phyloP scores from a whole-genome alignment of 345 rosid genomes.

The Linum tenue region DNA sequence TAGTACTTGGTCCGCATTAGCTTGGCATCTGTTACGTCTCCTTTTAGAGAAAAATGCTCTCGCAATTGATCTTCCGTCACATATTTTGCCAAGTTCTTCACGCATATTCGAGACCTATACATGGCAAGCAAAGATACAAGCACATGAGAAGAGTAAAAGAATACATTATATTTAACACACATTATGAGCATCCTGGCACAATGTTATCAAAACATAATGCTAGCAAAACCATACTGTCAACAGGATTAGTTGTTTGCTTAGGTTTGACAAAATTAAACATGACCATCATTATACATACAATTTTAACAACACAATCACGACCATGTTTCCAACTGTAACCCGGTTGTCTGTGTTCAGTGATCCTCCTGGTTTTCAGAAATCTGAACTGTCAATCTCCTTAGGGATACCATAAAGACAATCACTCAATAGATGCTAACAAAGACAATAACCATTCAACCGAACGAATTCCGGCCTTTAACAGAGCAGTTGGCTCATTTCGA shows the following conservation, averaged over 20 bases:
- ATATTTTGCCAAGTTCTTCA: constrained; percentile 67
- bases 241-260: background rate
- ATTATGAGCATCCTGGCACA: background rate
- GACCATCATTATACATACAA: no score
- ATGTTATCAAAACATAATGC: background rate
- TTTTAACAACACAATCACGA: no score
- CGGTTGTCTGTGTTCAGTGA: no score
- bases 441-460: background rate
- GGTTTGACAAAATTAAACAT: background rate
- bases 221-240: background rate
- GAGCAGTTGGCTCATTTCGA: background rate
- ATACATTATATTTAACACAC: background rate
- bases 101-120: constrained; percentile 71
- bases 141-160: background rate
- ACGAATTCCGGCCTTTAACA: background rate
- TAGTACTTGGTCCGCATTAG: constrained; percentile 63
- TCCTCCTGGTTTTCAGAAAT: no score
- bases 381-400: background rate
- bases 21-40: constrained; percentile 74
- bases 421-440: background rate
- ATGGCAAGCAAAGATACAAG: no score
- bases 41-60: constrained; percentile 62
- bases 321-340: no score
- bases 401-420: no score
- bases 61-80: constrained; percentile 57